Evolutionary conservation across 768 basidiomycete species (phyloP), one percentile per base, ranked within the genome.

Genomic region (Rickenella mellea): DNA sequence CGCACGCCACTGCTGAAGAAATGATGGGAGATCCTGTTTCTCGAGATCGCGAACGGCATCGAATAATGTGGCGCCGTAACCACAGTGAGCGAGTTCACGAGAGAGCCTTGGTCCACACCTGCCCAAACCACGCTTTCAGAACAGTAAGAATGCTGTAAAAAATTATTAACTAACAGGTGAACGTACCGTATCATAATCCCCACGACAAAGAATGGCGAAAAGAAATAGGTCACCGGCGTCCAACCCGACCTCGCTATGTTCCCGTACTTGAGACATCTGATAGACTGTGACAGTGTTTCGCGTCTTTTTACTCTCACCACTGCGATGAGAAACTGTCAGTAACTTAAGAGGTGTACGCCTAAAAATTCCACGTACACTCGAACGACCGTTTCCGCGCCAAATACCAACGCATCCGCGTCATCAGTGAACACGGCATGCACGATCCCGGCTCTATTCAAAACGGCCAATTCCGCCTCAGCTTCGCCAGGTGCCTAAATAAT

Each of bases 401-500:
- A 97, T 2, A 96, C 62, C 54, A 94, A 83, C 41, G 79, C 91
- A 54, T 97, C 92, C 1, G 92, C 91, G 52, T 96, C 93, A 58
- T 97, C 93, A 0, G 92, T 87, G 32, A 93, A 69, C 20, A 96
- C 75, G 0, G 81, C 88, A 55, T 97, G 93, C 43, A 97, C 84
- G 41, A 84, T 59, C 2, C 89, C 89, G 31, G 80, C 74, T 4
- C 73, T 67, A 51, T 90, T 92, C 41, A 97, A 68, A 48, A 86
- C 82, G 0, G 92, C 92, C 2, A 97, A 68, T 55, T 94, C 92
- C 0, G 92, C 92, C 59, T 97, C 93, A 0, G 93, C 93, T 61
- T 96, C 93, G 14, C 89, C 91, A 5, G 92, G 92, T 12, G 90
- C 92, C 80, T 80, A 57, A 22, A n/a, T n/a, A 17, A 36, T 17